A percentile compares a stretch with the other conserved stretches of the same genome.
phyloP scores from a whole-genome alignment of 352 stramenopile genomes.

The Phytophthora cryptogea region DNA sequence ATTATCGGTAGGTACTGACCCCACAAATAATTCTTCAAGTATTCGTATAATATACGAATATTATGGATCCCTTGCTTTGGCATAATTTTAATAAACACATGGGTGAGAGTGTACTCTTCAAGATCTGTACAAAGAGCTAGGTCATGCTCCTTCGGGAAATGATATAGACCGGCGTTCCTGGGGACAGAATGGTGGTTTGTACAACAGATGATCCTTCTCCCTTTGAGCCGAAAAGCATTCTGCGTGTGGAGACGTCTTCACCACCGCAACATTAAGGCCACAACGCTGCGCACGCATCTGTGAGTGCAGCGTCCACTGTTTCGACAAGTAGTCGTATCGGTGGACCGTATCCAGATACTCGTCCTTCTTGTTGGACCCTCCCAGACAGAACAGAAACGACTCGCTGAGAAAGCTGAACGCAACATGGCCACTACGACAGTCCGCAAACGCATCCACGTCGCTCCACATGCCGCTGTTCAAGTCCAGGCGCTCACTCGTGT shows the following conservation, averaged over 20 bases:
- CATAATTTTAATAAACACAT: neutral
- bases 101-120: neutral
- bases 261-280: constrained; percentile 65
- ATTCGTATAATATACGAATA: too few species aligned
- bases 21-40: neutral
- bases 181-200: constrained; percentile 8
- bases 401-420: constrained; percentile 62
- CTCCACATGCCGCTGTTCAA: constrained; percentile 48
- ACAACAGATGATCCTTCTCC: constrained; percentile 14
- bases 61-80: neutral
- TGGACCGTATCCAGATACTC: constrained; percentile 74
- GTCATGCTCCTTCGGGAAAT: constrained; percentile 16
- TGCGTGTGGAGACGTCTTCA: constrained; percentile 39
- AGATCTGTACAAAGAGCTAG: neutral
- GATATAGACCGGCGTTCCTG: constrained; percentile 1
- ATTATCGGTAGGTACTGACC: too few species aligned
- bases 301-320: constrained; percentile 64
- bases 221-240: constrained; percentile 48
- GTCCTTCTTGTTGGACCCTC: constrained; percentile 81
- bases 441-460: constrained; percentile 58
- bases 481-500: constrained; percentile 61
- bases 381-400: constrained; percentile 72
- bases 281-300: constrained; percentile 66
- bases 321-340: constrained; percentile 65
- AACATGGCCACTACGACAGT: constrained; percentile 69